Conservation (phyloP, 306 rosid species). For the Acmispon strigosus region DNA sequence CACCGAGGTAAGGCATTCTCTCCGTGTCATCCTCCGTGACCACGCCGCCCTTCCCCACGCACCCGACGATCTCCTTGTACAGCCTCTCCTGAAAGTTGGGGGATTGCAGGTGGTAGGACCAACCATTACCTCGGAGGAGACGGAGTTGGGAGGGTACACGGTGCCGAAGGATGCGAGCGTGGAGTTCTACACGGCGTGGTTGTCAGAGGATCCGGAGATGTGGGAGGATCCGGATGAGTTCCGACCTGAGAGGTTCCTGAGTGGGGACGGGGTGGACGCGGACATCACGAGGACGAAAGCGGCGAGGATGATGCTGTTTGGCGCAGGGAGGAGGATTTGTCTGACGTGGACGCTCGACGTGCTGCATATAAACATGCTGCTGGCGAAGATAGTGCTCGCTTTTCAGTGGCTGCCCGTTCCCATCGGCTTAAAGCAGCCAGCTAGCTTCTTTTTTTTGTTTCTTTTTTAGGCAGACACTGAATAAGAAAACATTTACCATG, state of each 20-base stretch:
- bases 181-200: slow-evolving; percentile 94
- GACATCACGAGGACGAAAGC: slow-evolving; percentile 76
- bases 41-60: slow-evolving; percentile 50
- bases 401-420: slow-evolving; percentile 80
- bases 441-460: no score
- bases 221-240: slow-evolving; percentile 81
- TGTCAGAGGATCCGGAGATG: slow-evolving; percentile 65
- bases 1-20: slow-evolving; percentile 62
- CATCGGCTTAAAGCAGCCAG: no score
- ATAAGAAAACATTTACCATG: no score
- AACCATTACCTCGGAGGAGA: slow-evolving; percentile 60
- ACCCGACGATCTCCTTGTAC: slow-evolving; percentile 50
- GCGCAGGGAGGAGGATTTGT: slow-evolving; percentile 85
- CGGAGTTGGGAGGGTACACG: slow-evolving; percentile 75
- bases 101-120: no score
- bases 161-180: slow-evolving; percentile 82
- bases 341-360: slow-evolving; percentile 84
- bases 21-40: slow-evolving; percentile 62
- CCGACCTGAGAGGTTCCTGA: slow-evolving; percentile 87
- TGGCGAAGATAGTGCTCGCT: slow-evolving; percentile 81
- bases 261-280: slow-evolving; percentile 80
- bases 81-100: slow-evolving; percentile 72
- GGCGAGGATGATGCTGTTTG: slow-evolving; percentile 83
- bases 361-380: slow-evolving; percentile 63
- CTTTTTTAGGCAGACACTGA: no score